Conservation (phyloP, 208 protist genomes). For the Trichomonas gallinae region DNA sequence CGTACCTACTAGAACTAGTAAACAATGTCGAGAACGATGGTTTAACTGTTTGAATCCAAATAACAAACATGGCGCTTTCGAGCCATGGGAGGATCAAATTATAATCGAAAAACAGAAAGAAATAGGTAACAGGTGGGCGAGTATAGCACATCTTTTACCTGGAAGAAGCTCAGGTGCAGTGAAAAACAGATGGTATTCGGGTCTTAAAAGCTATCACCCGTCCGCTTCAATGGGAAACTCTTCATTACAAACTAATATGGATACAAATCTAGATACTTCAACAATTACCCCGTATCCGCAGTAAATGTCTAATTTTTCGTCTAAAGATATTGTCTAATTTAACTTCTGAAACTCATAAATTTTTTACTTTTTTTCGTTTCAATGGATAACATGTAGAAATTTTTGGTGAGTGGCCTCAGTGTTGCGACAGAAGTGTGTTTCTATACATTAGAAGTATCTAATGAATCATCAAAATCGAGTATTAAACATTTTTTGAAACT, state of each 20-base stretch:
- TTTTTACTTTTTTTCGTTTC: too few relatives aligned
- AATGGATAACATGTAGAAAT: too few relatives aligned
- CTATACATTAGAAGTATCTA: too few relatives aligned
- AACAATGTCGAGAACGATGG: slow-evolving; percentile 1
- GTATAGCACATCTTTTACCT: neutral
- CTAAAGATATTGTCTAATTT: neutral
- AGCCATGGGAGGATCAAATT: neutral
- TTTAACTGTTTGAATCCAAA: neutral
- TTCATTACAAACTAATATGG: neutral
- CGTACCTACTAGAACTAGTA: neutral
- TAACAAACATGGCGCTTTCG: neutral
- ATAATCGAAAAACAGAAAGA: slow-evolving; percentile 16
- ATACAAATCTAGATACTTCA: neutral
- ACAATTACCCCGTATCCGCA: neutral
- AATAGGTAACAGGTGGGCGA: neutral
- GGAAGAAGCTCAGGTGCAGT: neutral
- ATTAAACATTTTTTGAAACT: too few relatives aligned
- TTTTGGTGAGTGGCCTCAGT: too few relatives aligned
- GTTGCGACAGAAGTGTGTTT: too few relatives aligned
- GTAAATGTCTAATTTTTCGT: neutral
- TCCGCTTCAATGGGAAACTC: neutral
- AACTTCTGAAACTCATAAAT: too few relatives aligned
- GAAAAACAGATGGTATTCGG: neutral
- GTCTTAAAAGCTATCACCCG: neutral
- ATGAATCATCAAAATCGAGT: too few relatives aligned